These are phyloP conservation scores for Talaromyces sp. DNA, from an alignment of 2,329 filamentous ascomycete species.

Conservation along the genomic window DNA sequence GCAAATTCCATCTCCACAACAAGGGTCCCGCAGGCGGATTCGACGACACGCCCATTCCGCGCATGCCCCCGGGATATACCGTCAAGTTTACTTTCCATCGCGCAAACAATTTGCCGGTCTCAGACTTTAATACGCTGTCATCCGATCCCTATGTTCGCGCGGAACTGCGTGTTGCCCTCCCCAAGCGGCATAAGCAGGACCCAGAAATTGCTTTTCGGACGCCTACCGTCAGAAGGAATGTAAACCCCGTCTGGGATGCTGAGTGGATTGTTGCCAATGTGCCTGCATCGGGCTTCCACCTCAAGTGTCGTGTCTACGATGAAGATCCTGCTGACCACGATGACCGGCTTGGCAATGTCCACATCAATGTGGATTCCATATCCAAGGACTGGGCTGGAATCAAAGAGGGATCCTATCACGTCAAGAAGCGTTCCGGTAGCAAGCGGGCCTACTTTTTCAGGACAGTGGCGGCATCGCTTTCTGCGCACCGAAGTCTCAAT, in stretches of 20 bases:
- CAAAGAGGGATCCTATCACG: slow-evolving; percentile 58
- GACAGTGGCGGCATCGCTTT: slow-evolving; percentile 61
- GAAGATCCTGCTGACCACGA: slow-evolving; percentile 84
- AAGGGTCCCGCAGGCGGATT: slow-evolving; percentile 66
- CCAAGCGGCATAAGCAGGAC: slow-evolving; percentile 78
- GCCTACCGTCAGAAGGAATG: slow-evolving; percentile 65
- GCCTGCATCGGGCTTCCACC: slow-evolving; percentile 69
- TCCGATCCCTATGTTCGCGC: slow-evolving; percentile 80
- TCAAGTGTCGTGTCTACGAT: slow-evolving; percentile 85
- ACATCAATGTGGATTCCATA: slow-evolving; percentile 59
- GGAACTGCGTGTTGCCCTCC: slow-evolving; percentile 66
- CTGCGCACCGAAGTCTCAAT: slow-evolving; percentile 60
- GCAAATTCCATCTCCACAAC: slow-evolving; percentile 7
- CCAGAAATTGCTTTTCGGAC: slow-evolving; percentile 70
- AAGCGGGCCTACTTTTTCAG: slow-evolving; percentile 79
- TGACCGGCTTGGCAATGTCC: slow-evolving; percentile 82
- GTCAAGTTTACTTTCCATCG: slow-evolving; percentile 78
- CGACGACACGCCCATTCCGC: slow-evolving; percentile 71
- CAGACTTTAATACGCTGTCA: slow-evolving; percentile 70
- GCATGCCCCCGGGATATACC: slow-evolving; percentile 72
- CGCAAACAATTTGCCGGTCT: slow-evolving; percentile 74
- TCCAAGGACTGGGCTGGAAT: slow-evolving; percentile 65
- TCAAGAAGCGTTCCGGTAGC: slow-evolving; percentile 76
- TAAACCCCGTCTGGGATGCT: slow-evolving; percentile 74
- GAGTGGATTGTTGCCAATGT: slow-evolving; percentile 88